Evolutionary conservation across 371 early-diverging fungal genomes (phyloP).

Genomic region (Batrachochytrium dendrobatidis): DNA sequence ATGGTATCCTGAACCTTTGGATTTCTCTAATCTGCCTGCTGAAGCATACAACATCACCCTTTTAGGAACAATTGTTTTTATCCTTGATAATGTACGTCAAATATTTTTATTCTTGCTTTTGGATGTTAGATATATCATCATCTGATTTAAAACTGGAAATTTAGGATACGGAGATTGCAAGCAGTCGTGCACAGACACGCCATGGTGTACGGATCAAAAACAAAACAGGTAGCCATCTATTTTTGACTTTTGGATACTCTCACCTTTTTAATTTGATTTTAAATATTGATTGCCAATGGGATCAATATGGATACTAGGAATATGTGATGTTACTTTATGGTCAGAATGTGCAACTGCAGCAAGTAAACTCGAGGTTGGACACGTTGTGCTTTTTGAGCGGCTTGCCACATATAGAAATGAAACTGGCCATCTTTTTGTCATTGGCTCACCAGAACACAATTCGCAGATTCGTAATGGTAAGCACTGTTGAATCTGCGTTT

Average conservation of each 20-base stretch:
- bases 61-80: not conserved
- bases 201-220: not conserved
- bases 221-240: too few species aligned
- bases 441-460: not conserved
- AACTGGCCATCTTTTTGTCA: not conserved
- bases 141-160: not conserved
- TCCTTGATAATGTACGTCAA: not conserved
- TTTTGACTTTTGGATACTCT: too few species aligned
- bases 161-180: not conserved
- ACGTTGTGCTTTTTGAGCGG: not conserved
- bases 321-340: conserved; percentile 1
- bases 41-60: not conserved
- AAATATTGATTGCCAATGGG: too few species aligned
- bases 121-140: not conserved
- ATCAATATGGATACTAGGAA: too few species aligned
- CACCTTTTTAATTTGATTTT: too few species aligned
- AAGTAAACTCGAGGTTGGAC: not conserved
- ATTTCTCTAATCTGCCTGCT: not conserved
- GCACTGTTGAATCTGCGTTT: not conserved
- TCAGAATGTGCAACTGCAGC: not conserved
- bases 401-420: not conserved
- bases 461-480: not conserved
- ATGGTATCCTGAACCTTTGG: not conserved
- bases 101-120: not conserved
- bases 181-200: not conserved